Evolutionary conservation across 306 rosid genomes (phyloP).

Genomic region (Rosa multiflora): DNA sequence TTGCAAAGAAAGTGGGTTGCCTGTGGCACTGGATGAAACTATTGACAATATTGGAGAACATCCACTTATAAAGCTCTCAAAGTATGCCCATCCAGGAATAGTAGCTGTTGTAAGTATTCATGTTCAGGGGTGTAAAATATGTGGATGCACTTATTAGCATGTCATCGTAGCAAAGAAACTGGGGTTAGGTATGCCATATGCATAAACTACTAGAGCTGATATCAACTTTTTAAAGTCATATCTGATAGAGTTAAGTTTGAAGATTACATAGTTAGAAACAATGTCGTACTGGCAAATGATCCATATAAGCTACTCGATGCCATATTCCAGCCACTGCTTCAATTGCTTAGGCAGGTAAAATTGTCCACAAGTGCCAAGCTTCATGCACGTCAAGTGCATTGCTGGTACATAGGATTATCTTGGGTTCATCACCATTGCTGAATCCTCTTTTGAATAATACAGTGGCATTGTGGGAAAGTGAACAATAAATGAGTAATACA

Average conservation of each 20-base stretch:
- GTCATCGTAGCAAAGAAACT: background rate
- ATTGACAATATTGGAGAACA: constrained; percentile 58
- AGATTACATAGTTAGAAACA: background rate
- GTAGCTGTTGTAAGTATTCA: constrained; percentile 71
- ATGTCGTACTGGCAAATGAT: background rate
- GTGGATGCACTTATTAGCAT: background rate
- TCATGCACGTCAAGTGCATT: background rate
- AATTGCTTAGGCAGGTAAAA: background rate
- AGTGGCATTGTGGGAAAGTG: background rate
- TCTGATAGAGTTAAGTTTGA: background rate
- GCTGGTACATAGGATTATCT: background rate
- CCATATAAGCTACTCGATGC: background rate
- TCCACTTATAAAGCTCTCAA: constrained; percentile 57
- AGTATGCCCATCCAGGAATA: constrained; percentile 82
- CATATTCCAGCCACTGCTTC: background rate
- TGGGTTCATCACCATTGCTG: background rate
- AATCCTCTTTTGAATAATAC: background rate
- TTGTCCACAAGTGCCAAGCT: background rate
- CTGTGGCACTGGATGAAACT: constrained; percentile 94
- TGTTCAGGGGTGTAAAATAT: constrained; percentile 4
- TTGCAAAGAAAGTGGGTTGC: constrained; percentile 80
- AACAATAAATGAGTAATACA: background rate
- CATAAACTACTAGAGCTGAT: background rate
- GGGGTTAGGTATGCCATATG: background rate
- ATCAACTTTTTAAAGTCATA: background rate